These are phyloP conservation scores for Sporothrix protearum DNA, from an alignment of 2,329 filamentous ascomycete species.

Conservation along the genomic window DNA sequence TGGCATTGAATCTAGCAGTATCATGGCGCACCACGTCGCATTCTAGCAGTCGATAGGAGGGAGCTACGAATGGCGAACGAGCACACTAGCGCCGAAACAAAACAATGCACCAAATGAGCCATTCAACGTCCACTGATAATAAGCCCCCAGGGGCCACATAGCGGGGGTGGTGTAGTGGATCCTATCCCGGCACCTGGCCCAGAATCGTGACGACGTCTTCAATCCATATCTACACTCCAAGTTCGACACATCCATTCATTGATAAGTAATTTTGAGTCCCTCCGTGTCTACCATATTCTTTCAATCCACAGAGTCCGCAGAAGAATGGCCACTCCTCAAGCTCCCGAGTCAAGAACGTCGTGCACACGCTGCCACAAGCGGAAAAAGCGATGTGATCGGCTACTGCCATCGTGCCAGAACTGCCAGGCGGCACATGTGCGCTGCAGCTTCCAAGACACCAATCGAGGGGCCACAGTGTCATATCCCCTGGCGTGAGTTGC, in stretches of 20 bases:
- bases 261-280: not conserved
- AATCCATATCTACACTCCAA: not conserved
- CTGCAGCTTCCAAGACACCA: slow-evolving; percentile 43
- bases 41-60: not conserved
- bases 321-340: not conserved
- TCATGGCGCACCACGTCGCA: not conserved
- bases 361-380: slow-evolving; percentile 39
- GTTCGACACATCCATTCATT: not conserved
- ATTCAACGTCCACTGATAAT: not conserved
- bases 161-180: not conserved
- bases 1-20: not conserved
- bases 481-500: slow-evolving; percentile 41
- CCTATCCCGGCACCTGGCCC: not conserved
- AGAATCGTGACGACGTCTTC: not conserved
- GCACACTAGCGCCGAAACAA: not conserved
- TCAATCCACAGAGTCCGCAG: not conserved
- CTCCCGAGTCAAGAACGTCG: slow-evolving; percentile 24
- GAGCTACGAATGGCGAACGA: no score
- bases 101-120: not conserved
- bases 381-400: slow-evolving; percentile 44
- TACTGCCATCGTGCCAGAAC: slow-evolving; percentile 40
- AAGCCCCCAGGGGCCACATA: not conserved
- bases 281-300: not conserved
- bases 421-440: slow-evolving; percentile 38
- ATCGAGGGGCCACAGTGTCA: slow-evolving; percentile 37